A percentile compares a stretch with the other conserved stretches of the same genome.
phyloP scores from a whole-genome alignment of 805 yeast species.

The Naumovozyma baii region DNA sequence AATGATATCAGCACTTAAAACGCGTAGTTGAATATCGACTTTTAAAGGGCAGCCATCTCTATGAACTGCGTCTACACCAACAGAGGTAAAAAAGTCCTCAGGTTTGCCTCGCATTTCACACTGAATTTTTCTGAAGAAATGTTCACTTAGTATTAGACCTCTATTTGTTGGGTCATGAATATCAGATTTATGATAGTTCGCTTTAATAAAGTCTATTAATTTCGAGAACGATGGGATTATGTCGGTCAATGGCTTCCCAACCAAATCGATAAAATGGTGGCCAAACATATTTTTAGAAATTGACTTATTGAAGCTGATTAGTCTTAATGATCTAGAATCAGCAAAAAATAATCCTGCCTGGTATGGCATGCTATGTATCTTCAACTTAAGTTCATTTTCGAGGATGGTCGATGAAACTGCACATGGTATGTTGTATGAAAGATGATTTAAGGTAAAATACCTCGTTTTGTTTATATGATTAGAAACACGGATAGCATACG shows the following conservation, averaged over 20 bases:
- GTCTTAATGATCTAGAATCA: slow-evolving; percentile 36
- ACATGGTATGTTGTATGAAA: slow-evolving; percentile 51
- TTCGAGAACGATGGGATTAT: slow-evolving; percentile 55
- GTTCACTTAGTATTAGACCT: slow-evolving; percentile 83
- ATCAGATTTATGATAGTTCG: slow-evolving; percentile 29
- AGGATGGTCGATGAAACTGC: slow-evolving; percentile 57
- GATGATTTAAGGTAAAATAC: slow-evolving; percentile 51
- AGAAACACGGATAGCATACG: slow-evolving; percentile 31
- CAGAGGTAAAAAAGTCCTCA: slow-evolving; percentile 47
- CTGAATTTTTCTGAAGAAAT: slow-evolving; percentile 62
- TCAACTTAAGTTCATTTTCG: slow-evolving; percentile 41
- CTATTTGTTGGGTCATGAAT: slow-evolving; percentile 31
- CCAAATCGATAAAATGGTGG: slow-evolving; percentile 35
- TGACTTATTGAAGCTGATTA: slow-evolving; percentile 69
- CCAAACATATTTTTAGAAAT: slow-evolving; percentile 75
- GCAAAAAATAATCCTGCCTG: slow-evolving; percentile 78
- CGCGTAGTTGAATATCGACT: slow-evolving; percentile 74
- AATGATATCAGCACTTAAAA: slow-evolving; percentile 45
- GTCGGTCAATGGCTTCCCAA: slow-evolving; percentile 40
- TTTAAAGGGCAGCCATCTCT: slow-evolving; percentile 55
- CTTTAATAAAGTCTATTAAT: slow-evolving; percentile 22
- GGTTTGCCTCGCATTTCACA: slow-evolving; percentile 34
- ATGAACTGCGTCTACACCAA: slow-evolving; percentile 59
- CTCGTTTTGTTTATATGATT: slow-evolving; percentile 44
- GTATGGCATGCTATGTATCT: slow-evolving; percentile 72